Evolutionary conservation across 371 early-diverging fungal species (phyloP).

Genomic region (Mortierella polycephala): DNA sequence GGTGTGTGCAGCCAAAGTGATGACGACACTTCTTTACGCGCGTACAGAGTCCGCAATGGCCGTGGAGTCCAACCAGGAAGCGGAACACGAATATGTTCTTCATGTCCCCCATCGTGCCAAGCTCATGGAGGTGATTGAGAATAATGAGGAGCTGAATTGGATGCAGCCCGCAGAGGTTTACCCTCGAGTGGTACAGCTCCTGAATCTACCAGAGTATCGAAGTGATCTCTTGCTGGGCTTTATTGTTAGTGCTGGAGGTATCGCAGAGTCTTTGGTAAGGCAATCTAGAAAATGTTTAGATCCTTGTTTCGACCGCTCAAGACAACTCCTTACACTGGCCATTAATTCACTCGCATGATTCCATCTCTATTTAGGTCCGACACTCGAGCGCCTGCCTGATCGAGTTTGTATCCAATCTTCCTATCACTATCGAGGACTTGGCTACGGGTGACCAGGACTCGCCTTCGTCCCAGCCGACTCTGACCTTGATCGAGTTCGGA

Average conservation of each 20-base stretch:
- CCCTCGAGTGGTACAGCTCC: constrained; percentile 67
- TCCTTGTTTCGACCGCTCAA: neutral
- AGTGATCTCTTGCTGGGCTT: constrained; percentile 73
- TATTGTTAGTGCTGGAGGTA: constrained; percentile 81
- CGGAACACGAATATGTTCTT: constrained; percentile 15
- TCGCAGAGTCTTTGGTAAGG: constrained; percentile 81
- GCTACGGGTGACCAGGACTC: constrained; percentile 4
- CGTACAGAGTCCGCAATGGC: constrained; percentile 1
- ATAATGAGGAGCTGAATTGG: constrained; percentile 67
- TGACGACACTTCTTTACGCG: constrained; percentile 58
- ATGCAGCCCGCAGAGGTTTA: constrained; percentile 73
- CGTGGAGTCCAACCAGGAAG: constrained; percentile 6
- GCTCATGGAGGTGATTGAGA: constrained; percentile 32
- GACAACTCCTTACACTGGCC: neutral
- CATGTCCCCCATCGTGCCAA: constrained; percentile 15
- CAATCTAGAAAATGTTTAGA: neutral
- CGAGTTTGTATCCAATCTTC: constrained; percentile 66
- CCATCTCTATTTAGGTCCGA: constrained; percentile 65
- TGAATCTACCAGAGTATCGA: constrained; percentile 67
- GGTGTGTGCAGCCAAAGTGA: constrained; percentile 68
- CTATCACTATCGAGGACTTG: constrained; percentile 33
- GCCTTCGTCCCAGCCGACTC: constrained; percentile 1
- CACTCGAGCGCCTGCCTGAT: constrained; percentile 72
- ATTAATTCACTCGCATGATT: neutral
- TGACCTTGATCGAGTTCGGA: constrained; percentile 51